phyloP scores from a whole-genome alignment of 2,329 filamentous ascomycete genomes.

The Kalmusia sp. region DNA sequence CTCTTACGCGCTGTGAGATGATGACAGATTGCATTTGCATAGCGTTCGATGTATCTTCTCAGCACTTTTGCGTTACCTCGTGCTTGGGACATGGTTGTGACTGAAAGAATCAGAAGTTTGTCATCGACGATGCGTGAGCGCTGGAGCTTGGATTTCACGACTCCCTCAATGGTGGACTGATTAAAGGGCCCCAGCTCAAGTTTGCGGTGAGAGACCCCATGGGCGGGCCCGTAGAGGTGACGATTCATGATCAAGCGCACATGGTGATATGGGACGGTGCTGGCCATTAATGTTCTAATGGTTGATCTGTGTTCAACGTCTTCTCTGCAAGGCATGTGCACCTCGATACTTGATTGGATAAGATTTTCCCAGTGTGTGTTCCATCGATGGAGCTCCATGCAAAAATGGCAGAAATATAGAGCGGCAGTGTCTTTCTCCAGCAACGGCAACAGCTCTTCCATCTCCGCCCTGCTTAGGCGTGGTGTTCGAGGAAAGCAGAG shows the following conservation, averaged over 20 bases:
- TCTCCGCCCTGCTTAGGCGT: slow-evolving; percentile 11
- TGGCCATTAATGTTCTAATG: background rate
- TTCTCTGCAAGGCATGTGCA: slow-evolving; percentile 15
- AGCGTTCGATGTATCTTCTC: slow-evolving; percentile 13
- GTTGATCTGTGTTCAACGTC: background rate
- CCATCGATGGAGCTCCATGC: slow-evolving; percentile 28
- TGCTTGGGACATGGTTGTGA: slow-evolving; percentile 17
- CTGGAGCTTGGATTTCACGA: slow-evolving; percentile 8
- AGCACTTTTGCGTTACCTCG: slow-evolving; percentile 16
- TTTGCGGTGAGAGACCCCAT: slow-evolving; percentile 18
- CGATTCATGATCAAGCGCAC: slow-evolving; percentile 30
- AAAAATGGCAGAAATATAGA: slow-evolving; percentile 26
- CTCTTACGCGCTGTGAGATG: slow-evolving; percentile 11
- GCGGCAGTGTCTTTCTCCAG: slow-evolving; percentile 21
- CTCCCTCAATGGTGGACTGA: background rate
- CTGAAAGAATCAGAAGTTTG: slow-evolving; percentile 22
- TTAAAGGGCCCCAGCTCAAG: slow-evolving; percentile 7
- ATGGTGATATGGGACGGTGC: slow-evolving; percentile 17
- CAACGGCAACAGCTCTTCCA: slow-evolving; percentile 21
- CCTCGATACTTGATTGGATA: slow-evolving; percentile 4
- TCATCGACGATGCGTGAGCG: slow-evolving; percentile 24
- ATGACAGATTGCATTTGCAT: slow-evolving; percentile 12
- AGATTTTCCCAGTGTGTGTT: slow-evolving; percentile 18
- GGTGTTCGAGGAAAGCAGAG: slow-evolving; percentile 15
- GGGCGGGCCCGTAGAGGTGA: slow-evolving; percentile 23